Evolutionary conservation across 2,329 filamentous ascomycete species (phyloP).

Genomic region (Botrytis galanthina): DNA sequence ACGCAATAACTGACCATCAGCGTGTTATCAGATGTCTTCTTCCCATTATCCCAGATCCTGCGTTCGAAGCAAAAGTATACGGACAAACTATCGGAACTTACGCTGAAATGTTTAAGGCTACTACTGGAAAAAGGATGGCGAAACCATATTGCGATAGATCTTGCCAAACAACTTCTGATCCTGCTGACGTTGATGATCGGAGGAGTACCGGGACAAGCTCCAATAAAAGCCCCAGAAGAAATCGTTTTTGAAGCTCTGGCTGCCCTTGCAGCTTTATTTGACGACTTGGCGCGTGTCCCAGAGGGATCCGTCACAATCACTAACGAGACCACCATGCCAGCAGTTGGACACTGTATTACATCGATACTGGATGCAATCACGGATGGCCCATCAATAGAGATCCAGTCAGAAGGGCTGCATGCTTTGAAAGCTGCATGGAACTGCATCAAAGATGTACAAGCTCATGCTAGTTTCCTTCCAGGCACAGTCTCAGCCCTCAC

Average conservation of each 20-base stretch:
- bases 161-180: conserved; percentile 82
- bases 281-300: conserved; percentile 52
- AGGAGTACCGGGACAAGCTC: conserved; percentile 59
- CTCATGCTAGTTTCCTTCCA: conserved; percentile 81
- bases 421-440: conserved; percentile 61
- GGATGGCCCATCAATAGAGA: conserved; percentile 60
- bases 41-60: conserved; percentile 85
- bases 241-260: conserved; percentile 68
- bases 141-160: conserved; percentile 62
- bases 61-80: conserved; percentile 71
- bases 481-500: conserved; percentile 81
- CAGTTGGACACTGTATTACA: conserved; percentile 79
- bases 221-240: conserved; percentile 63
- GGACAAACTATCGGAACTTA: conserved; percentile 69
- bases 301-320: conserved; percentile 50
- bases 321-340: conserved; percentile 63
- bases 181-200: conserved; percentile 79
- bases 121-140: conserved; percentile 81
- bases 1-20: not conserved
- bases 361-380: conserved; percentile 73
- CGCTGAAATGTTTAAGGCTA: conserved; percentile 70
- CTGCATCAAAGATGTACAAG: conserved; percentile 68
- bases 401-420: conserved; percentile 68
- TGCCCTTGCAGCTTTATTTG: conserved; percentile 66
- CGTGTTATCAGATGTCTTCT: conserved; percentile 66